phyloP scores from a whole-genome alignment of 305 asterid species.

The Fraxinus dipetala region DNA sequence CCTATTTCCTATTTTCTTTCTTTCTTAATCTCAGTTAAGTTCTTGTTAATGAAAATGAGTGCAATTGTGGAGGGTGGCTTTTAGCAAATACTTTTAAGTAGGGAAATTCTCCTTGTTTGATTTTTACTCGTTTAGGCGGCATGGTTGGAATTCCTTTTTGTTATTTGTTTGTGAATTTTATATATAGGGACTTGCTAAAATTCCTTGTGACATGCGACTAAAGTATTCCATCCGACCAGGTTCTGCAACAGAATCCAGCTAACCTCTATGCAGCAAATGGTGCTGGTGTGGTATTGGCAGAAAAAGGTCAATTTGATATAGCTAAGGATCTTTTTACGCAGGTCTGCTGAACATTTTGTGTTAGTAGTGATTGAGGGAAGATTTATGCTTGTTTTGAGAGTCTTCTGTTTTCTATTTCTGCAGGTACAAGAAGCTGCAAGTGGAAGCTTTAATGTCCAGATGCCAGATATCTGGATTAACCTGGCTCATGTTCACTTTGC shows the following conservation, averaged over 20 bases:
- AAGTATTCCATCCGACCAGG: slow-evolving; percentile 50
- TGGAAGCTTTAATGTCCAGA: slow-evolving; percentile 78
- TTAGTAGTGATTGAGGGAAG: slow-evolving; percentile 16
- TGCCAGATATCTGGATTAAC: slow-evolving; percentile 99
- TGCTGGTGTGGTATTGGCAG: slow-evolving; percentile 93
- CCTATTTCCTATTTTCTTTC: not conserved
- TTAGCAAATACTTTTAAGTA: slow-evolving; percentile 3
- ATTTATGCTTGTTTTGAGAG: slow-evolving; percentile 15
- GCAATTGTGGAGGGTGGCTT: slow-evolving; percentile 8
- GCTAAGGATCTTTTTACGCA: slow-evolving; percentile 97
- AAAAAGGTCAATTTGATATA: slow-evolving; percentile 92
- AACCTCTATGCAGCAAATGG: slow-evolving; percentile 99
- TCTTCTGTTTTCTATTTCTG: slow-evolving; percentile 26
- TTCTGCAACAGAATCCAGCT: slow-evolving; percentile 76
- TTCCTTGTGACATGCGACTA: slow-evolving; percentile 20
- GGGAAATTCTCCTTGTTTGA: not conserved
- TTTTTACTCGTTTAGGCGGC: slow-evolving; percentile 9
- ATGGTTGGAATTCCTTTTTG: slow-evolving; percentile 4
- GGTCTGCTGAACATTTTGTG: slow-evolving; percentile 46
- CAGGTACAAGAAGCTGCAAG: slow-evolving; percentile 99
- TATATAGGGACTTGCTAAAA: slow-evolving; percentile 9
- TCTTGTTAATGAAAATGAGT: slow-evolving; percentile 1
- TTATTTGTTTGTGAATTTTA: slow-evolving; percentile 11
- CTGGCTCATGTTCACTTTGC: slow-evolving; percentile 98
- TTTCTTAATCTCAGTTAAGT: not conserved